Conservation (phyloP, 2,329 filamentous ascomycete genomes). For the Botrytis fabae region DNA sequence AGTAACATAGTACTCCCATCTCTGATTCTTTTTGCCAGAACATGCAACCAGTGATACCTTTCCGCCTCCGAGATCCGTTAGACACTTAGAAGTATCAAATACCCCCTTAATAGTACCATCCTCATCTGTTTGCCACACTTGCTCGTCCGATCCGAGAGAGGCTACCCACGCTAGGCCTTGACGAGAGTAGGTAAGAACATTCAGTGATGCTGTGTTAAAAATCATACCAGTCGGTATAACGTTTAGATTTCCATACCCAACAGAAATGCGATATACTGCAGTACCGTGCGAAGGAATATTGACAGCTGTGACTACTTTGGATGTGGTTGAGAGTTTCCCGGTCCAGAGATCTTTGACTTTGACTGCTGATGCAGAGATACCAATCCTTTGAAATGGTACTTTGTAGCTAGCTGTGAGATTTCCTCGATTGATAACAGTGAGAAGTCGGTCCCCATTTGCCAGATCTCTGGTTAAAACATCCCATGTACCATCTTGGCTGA, state of each 20-base stretch:
- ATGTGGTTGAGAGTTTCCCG: conserved; percentile 42
- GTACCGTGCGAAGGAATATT: conserved; percentile 43
- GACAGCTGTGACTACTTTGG: conserved; percentile 41
- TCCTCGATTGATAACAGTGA: conserved; percentile 50
- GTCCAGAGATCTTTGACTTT: conserved; percentile 49
- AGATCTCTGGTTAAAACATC: conserved; percentile 51
- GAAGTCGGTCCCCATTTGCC: conserved; percentile 48
- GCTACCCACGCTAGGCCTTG: conserved; percentile 39
- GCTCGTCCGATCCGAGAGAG: conserved; percentile 45
- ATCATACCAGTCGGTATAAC: conserved; percentile 48
- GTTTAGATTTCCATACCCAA: conserved; percentile 31
- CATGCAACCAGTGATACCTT: conserved; percentile 40
- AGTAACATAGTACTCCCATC: conserved; percentile 48
- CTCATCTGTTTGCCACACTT: conserved; percentile 46
- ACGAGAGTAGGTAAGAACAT: conserved; percentile 43
- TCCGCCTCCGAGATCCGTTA: conserved; percentile 43
- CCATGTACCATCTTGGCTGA: conserved; percentile 46
- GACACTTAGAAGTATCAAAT: conserved; percentile 41
- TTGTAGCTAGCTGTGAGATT: conserved; percentile 40
- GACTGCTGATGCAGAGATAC: conserved; percentile 32
- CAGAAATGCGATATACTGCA: conserved; percentile 46
- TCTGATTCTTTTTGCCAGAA: conserved; percentile 41
- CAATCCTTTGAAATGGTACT: conserved; percentile 37
- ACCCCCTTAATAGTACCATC: conserved; percentile 45
- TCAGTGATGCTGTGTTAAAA: conserved; percentile 50